Conservation (phyloP, 768 basidiomycete species). For the Rhodotorula paludigena region DNA sequence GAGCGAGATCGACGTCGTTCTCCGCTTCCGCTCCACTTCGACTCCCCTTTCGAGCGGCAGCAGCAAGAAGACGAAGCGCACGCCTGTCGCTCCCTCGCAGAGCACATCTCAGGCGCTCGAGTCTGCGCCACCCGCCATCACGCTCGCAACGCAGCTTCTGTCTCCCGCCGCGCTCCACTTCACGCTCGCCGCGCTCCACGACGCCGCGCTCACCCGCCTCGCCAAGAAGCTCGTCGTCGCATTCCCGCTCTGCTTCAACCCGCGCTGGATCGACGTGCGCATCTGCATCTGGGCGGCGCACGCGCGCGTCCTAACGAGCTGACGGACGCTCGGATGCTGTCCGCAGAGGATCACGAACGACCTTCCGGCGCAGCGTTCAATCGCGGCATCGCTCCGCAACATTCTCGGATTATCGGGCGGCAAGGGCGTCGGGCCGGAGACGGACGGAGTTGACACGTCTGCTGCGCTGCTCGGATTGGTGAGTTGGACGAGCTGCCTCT, state of each 20-base stretch:
- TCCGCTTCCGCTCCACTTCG: constrained; percentile 2
- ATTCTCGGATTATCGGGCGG: not conserved
- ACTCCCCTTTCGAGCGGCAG: too few species aligned
- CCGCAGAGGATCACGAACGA: constrained; percentile 17
- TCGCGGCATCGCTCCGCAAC: constrained; percentile 7
- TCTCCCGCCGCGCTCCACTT: constrained; percentile 14
- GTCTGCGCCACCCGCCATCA: not conserved
- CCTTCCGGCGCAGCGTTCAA: not conserved
- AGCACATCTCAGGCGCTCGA: not conserved
- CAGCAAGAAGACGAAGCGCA: not conserved
- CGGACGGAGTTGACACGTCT: not conserved
- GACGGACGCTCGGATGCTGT: not conserved
- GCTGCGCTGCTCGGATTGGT: not conserved
- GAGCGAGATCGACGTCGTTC: not conserved
- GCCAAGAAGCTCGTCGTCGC: constrained; percentile 2
- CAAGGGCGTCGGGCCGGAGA: not conserved
- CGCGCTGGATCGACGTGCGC: constrained; percentile 16
- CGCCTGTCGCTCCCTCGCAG: not conserved
- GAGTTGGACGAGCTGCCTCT: not conserved
- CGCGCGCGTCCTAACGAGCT: not conserved
- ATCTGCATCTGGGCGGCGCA: not conserved
- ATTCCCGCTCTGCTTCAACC: constrained; percentile 27
- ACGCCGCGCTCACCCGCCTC: not conserved
- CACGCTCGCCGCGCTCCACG: not conserved
- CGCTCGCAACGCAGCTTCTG: not conserved